phyloP scores from a whole-genome alignment of 371 early-diverging fungal genomes.

The Mucor plumbeus region DNA sequence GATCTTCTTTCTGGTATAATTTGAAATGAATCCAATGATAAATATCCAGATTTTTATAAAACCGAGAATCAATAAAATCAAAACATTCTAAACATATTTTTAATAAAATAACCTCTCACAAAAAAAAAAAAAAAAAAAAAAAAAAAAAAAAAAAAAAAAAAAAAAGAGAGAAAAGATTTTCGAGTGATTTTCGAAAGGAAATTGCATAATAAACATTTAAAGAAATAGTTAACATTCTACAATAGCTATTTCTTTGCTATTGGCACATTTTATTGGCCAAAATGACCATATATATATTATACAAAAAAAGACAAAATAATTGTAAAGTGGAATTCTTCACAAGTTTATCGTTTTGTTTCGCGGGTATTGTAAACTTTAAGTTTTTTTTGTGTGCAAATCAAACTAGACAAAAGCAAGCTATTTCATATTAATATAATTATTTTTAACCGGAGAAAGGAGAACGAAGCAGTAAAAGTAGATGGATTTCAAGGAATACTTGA shows the following conservation, averaged over 20 bases:
- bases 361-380: not conserved
- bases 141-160: too few relatives aligned
- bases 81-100: too few relatives aligned
- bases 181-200: too few relatives aligned
- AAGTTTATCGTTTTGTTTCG: constrained; percentile 1
- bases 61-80: too few relatives aligned
- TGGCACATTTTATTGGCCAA: not conserved
- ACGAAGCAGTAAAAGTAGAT: not conserved
- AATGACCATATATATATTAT: not conserved
- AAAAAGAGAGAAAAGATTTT: too few relatives aligned
- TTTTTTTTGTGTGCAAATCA: constrained; percentile 1
- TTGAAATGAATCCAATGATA: too few relatives aligned
- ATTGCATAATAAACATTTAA: not conserved
- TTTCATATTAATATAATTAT: constrained; percentile 2
- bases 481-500: constrained; percentile 9
- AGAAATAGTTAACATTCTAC: not conserved
- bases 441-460: not conserved
- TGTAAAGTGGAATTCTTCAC: not conserved
- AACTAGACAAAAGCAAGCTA: not conserved
- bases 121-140: too few relatives aligned
- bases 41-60: too few relatives aligned
- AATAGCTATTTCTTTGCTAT: not conserved
- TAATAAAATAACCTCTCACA: too few relatives aligned
- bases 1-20: too few relatives aligned
- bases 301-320: not conserved